Evolutionary conservation across 2,329 filamentous ascomycete genomes (phyloP), one percentile per base, ranked within the genome.

Genomic region (Diaporthe longicolla): DNA sequence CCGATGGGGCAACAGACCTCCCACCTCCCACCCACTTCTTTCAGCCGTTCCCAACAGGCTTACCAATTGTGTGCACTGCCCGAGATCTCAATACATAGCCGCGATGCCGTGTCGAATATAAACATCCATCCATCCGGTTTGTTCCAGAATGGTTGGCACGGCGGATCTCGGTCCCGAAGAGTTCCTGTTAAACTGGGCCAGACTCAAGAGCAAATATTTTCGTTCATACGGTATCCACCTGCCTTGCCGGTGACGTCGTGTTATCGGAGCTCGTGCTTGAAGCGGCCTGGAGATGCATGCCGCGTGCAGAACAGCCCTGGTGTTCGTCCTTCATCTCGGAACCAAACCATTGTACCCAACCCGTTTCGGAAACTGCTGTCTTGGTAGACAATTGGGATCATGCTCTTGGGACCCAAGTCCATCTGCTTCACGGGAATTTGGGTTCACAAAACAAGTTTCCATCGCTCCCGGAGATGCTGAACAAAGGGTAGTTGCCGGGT

Each of bases 111-210:
- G 29, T 17, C 32, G 45, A 26, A 35, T 19, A 7, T 9, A 24
- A 24, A 37, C 19, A 13, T 13, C 10, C 37, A 40, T 40, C 37
- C 13, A 32, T 37, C 3, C 15, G 29, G 45, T 13, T 40, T 52
- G 26, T 66, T 21, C 10, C 29, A 29, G 11, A 35, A 50, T 43
- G 69, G 48, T 10, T 37, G 63, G 57, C 69, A 57, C 45, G 57
- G 63, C 57, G 32, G 69, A 52, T 71, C 61, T 55, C 55, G 52
- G 55, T 71, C 43, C 32, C 69, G 40, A 71, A 71, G 55, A 40
- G 7, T 61, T 35, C 29, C 43, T 32, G 69, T 61, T 63, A 45
- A 24, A 54, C n/a, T 71, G 48, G 55, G 55, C 48, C 43, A 61
- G 37, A 57, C 69, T 63, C 69, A 54, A 21, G 15, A 13, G 1